phyloP scores from a whole-genome alignment of 139 green algal species.

The Tetradesmus lagerheimii region DNA sequence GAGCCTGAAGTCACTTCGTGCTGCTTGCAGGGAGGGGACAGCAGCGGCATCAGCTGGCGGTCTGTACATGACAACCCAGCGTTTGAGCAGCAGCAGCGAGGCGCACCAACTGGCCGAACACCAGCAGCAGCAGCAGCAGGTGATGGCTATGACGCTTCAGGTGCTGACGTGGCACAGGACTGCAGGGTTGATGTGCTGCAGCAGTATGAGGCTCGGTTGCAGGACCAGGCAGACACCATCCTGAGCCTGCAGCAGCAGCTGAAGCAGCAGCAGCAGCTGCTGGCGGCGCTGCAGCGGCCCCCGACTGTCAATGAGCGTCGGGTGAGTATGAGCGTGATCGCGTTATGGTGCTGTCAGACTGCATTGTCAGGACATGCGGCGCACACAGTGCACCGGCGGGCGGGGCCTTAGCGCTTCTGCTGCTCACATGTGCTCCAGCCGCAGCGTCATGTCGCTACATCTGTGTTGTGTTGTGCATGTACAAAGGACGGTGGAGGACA shows the following conservation, averaged over 20 bases:
- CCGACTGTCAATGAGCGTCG: not conserved
- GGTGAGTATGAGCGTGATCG: not conserved
- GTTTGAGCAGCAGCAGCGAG: slow-evolving; percentile 29
- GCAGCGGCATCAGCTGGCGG: slow-evolving; percentile 10
- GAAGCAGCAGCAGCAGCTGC: slow-evolving; percentile 43
- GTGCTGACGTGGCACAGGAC: not conserved
- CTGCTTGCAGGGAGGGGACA: not conserved
- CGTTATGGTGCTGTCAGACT: not conserved
- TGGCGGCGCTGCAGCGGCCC: slow-evolving; percentile 16
- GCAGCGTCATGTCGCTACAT: no score
- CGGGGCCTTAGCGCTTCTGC: not conserved
- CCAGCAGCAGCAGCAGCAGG: slow-evolving; percentile 5
- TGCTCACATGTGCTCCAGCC: not conserved
- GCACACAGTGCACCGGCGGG: no score
- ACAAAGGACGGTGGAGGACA: no score
- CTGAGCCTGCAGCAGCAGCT: slow-evolving; percentile 40
- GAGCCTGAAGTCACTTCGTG: not conserved
- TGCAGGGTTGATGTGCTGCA: no score
- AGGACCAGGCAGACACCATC: slow-evolving; percentile 42
- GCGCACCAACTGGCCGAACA: not conserved
- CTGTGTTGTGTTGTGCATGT: not conserved
- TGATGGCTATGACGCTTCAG: not conserved
- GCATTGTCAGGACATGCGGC: no score
- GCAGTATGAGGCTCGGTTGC: slow-evolving; percentile 28
- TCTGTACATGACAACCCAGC: slow-evolving; percentile 35